Conservation (phyloP, 441 rosid species). For the Biscutella laevigata region DNA sequence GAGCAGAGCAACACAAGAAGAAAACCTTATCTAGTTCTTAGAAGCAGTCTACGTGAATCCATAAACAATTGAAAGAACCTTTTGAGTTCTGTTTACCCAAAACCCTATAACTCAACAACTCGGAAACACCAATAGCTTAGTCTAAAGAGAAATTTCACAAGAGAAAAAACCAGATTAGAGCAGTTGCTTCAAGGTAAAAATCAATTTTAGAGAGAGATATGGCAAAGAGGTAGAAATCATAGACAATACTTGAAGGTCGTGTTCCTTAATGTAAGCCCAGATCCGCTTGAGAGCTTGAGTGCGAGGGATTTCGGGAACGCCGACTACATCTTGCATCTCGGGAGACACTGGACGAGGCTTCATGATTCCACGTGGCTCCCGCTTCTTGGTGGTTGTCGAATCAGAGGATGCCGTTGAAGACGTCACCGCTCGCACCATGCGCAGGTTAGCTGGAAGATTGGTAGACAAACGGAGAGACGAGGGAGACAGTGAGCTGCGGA, state of each 20-base stretch:
- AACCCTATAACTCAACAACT: slow-evolving; percentile 2
- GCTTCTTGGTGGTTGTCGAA: slow-evolving; percentile 32
- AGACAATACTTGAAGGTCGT: slow-evolving; percentile 66
- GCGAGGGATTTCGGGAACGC: slow-evolving; percentile 69
- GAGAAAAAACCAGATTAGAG: background rate
- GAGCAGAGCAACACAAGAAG: background rate
- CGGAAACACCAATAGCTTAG: background rate
- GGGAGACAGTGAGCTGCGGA: slow-evolving; percentile 18
- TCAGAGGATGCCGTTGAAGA: slow-evolving; percentile 50
- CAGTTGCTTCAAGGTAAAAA: too few relatives aligned
- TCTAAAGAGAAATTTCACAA: background rate
- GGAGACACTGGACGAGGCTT: slow-evolving; percentile 70
- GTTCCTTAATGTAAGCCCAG: slow-evolving; percentile 80
- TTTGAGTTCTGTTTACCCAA: background rate
- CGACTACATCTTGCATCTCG: slow-evolving; percentile 78
- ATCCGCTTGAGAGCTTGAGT: slow-evolving; percentile 72
- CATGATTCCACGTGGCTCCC: slow-evolving; percentile 74
- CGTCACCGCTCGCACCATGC: slow-evolving; percentile 33
- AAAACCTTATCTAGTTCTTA: slow-evolving; percentile 3
- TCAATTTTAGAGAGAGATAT: too few relatives aligned
- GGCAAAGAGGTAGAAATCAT: too few relatives aligned
- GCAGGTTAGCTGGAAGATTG: slow-evolving; percentile 23
- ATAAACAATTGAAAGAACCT: background rate
- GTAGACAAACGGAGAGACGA: slow-evolving; percentile 15
- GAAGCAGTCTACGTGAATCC: background rate